phyloP scores from a whole-genome alignment of 495 filamentous ascomycete genomes.

The Astrothelium macrocarpum region DNA sequence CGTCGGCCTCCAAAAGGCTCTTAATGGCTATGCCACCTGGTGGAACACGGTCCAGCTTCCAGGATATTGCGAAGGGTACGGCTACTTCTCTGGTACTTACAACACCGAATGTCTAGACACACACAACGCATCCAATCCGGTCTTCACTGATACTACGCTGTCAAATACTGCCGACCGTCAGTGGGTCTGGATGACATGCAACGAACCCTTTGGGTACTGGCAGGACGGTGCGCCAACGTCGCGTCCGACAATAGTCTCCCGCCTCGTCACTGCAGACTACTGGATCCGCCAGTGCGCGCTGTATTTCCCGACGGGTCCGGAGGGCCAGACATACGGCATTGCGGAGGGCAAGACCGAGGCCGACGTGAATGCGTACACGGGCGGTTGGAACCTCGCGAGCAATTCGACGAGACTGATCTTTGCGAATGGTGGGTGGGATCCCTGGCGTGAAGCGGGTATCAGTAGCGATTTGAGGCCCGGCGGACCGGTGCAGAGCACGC shows the following conservation, averaged over 20 bases:
- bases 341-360: constrained; percentile 41
- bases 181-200: constrained; percentile 59
- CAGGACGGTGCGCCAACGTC: constrained; percentile 37
- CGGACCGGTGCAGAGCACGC: constrained; percentile 41
- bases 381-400: constrained; percentile 48
- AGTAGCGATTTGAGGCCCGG: constrained; percentile 44
- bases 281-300: constrained; percentile 50
- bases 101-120: constrained; percentile 49
- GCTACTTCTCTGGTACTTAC: constrained; percentile 36
- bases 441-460: constrained; percentile 47
- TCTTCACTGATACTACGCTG: constrained; percentile 47
- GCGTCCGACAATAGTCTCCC: constrained; percentile 36
- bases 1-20: constrained; percentile 46
- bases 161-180: constrained; percentile 46
- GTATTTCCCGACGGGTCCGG: constrained; percentile 45
- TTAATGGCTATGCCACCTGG: constrained; percentile 46
- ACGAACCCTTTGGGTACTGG: constrained; percentile 55
- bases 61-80: constrained; percentile 40
- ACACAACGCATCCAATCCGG: constrained; percentile 45
- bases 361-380: constrained; percentile 50
- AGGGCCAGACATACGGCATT: constrained; percentile 42
- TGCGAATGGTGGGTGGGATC: constrained; percentile 55
- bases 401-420: constrained; percentile 50
- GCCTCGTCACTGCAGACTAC: constrained; percentile 46
- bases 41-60: constrained; percentile 34